Evolutionary conservation across 1,284 basidiomycete species (phyloP), one percentile per base, ranked within the genome.

Genomic region (Heterobasidion irregulare): DNA sequence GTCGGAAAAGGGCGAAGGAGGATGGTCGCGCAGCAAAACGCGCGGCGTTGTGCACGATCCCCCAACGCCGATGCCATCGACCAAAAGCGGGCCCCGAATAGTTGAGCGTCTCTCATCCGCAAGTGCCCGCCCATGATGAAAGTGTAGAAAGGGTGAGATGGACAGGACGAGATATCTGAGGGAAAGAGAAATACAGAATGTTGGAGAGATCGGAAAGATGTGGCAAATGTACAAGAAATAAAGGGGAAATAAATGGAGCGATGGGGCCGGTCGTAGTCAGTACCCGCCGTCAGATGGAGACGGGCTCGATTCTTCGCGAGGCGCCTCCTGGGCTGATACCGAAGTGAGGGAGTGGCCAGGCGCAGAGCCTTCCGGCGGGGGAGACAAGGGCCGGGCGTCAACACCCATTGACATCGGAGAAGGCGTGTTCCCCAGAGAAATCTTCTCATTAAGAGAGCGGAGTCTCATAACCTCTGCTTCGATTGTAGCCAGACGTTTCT

Each of bases 361-460:
- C 59, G 73, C 69, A 6, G 70, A 65, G 38, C 72, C 70, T 60
- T 85, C 83, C 5, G 81, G 80, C 16, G 83, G 81, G 49, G 83
- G 83, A 9, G 85, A 84, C 59, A 84, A 62, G n/a, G 82, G 79
- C 57, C 82, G 75, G 54, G 67, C 69, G 61, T 83, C 79, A 56
- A 73, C 66, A 59, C 70, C 66, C 16, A 70, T 63, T 63, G 59
- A 68, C 64, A 61, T 74, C 70, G 50, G 84, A 78, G 82, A 79
- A 15, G 82, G 78, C 57, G 75, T 75, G 58, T 72, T 65, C 54
- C 77, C 77, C 43, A 89, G 79, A 2, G 86, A 84, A 34, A 90
- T 88, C 70, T 88, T 87, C 74, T 90, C 87, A 68, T 89, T 90
- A 60, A 90, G 75, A 12, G 78, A 72, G 56, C 86, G 80, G 48